Evolutionary conservation across 75 land plant species (phyloP), one percentile per base, ranked within the genome.

Genomic region (Isoetes taiwanensis): DNA sequence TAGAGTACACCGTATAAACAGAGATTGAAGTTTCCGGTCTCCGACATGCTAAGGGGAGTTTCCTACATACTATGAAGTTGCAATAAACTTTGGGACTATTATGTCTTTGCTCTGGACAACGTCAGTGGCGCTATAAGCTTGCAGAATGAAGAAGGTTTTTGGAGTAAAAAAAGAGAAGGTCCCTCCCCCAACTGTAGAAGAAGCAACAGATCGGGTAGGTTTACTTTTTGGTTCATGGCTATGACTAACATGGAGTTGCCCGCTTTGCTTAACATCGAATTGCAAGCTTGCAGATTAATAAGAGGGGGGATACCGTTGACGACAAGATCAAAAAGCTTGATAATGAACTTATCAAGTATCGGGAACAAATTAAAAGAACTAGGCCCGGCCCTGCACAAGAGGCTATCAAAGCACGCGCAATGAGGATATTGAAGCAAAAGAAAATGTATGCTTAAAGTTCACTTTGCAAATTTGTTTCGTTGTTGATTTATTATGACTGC

Each of bases 341-440:
- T 77, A 76, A 70, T 19, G 96, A 88, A 65, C 76, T 94, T 12
- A 74, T 72, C 30, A 73, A 74, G 56, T 94, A 88, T 43, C 74
- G 68, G 55, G 99, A 94, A 52, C 99, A 94, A 66, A 84, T 94
- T 4, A 94, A 88, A 69, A 94, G 66, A 66, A 94, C 90, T 12
- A 72, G 99, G 25, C 99, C 99, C 10, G 99, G 99, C 16, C 99
- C 99, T 57, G 96, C 99, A 48, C 99, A 94, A 70, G 99, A 94
- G 67, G 96, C 96, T 56, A 64, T 88, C 17, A 94, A 94, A 66
- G 90, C 99, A 56, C 83, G 99, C 25, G 99, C 99, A 4, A 88
- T 88, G 99, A 82, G 99, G 56, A 77, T 88, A 63, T 78, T 94
- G 27, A 88, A 88, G 73, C 99, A 94, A 50, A 94, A 84, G 64